phyloP scores from a whole-genome alignment of 768 basidiomycete species.

The Boletus rufocinnamomeus region DNA sequence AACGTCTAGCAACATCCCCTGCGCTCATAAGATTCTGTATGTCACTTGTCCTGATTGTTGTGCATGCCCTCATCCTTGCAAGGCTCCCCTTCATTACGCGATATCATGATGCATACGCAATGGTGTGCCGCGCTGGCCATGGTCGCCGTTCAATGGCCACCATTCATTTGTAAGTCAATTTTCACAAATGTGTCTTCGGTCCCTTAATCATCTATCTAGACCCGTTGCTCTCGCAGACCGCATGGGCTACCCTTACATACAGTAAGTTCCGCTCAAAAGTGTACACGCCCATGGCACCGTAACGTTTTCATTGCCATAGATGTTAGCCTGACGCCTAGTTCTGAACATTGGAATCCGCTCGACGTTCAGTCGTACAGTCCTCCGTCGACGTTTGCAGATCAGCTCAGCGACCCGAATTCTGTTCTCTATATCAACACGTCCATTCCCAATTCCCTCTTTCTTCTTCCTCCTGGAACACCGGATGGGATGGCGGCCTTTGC shows the following conservation, averaged over 20 bases:
- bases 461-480: slow-evolving; percentile 58
- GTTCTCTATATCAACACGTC: slow-evolving; percentile 74
- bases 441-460: slow-evolving; percentile 73
- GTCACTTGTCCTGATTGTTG: slow-evolving; percentile 33
- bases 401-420: slow-evolving; percentile 68
- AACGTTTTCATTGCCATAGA: slow-evolving; percentile 46
- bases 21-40: slow-evolving; percentile 87
- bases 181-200: slow-evolving; percentile 1
- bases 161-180: slow-evolving; percentile 73
- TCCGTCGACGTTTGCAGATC: slow-evolving; percentile 69
- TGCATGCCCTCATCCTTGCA: slow-evolving; percentile 16
- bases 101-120: slow-evolving; percentile 91
- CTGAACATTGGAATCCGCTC: slow-evolving; percentile 69
- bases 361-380: slow-evolving; percentile 58
- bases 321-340: slow-evolving; percentile 62
- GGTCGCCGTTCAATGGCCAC: slow-evolving; percentile 95
- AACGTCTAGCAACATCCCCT: slow-evolving; percentile 79
- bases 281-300: slow-evolving; percentile 7
- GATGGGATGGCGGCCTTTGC: slow-evolving; percentile 82
- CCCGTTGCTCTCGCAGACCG: slow-evolving; percentile 83
- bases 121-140: slow-evolving; percentile 88
- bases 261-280: slow-evolving; percentile 47
- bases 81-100: slow-evolving; percentile 92
- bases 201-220: slow-evolving; percentile 49
- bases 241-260: slow-evolving; percentile 83